Base-by-base conservation (phyloP, 176 grass and related monocot genomes). In the Zoysia japonica region DNA sequence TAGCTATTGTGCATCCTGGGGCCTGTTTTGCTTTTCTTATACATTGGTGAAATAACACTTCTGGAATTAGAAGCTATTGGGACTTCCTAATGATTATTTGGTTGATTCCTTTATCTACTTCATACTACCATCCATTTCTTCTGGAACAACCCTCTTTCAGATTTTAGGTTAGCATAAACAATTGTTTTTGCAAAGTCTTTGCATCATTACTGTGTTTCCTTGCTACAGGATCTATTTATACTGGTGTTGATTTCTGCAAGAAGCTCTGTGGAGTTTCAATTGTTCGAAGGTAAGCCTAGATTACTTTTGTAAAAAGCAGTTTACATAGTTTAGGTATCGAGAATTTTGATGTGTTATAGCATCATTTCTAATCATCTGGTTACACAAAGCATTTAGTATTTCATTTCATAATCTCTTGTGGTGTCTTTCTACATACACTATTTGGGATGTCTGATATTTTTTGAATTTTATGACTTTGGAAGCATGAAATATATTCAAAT, bases 231-330 rank as follows among this genome's bases (percentile, higher is more conserved):
- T 89, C 85, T 75, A 73, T 85, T 78, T 97, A 97, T 82, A 87
- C 43, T 28, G 94, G 94, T 50, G 91, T 97, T 67, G 91, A 94
- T 45, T 97, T 97, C 71, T 88, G 94, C 56, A 93, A 92, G 76
- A 97, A 85, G 66, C 86, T 97, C 65, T 97, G 94, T 85, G 94
- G 94, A 68, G 89, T 94, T 53, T 94, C 94, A 17, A 80, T 97
- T 79, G 77, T 97, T 67, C 85, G 91, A 92, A 97, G 91, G 91
- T 94, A 80, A 61, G 37, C 16, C 9, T 14, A 45, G 36, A 77
- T 52, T 71, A 35, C 55, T 85, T 83, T 63, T 12, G 1, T 52
- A 77, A 8, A 67, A 68, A 36, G n/a, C 36, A 56, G 20, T 66
- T 16, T 54, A 70, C 6, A 56, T 37, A 61, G 15, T 56, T 77